Percentiles rank a stretch among this genome's conserved stretches.
phyloP scores from a whole-genome alignment of 176 grass and related monocot genomes.

The Phoenix roebelenii region DNA sequence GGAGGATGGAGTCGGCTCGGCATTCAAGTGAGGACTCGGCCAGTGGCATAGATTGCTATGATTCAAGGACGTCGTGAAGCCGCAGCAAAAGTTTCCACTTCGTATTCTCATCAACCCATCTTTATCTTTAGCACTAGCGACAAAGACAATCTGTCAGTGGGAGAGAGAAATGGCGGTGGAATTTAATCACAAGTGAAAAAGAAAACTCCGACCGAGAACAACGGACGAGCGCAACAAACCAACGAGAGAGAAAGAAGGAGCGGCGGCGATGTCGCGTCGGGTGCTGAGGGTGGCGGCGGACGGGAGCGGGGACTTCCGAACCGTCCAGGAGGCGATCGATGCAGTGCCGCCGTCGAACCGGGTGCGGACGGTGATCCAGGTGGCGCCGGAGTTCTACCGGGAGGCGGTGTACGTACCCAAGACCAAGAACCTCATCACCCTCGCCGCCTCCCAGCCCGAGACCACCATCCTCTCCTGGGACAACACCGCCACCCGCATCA shows the following conservation, averaged over 20 bases:
- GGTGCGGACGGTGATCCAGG: slow-evolving; percentile 55
- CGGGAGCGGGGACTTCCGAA: slow-evolving; percentile 31
- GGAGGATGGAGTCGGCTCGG: no score
- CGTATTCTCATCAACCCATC: no score
- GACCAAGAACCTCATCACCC: slow-evolving; percentile 83
- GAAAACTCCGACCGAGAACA: no score
- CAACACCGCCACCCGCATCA: slow-evolving; percentile 69
- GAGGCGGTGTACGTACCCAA: slow-evolving; percentile 85
- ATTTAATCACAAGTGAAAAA: no score
- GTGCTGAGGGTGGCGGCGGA: slow-evolving; percentile 52
- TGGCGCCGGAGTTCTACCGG: slow-evolving; percentile 58
- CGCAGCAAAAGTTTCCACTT: no score
- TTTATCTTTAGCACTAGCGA: no score
- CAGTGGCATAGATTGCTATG: no score
- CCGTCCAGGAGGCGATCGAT: slow-evolving; percentile 79
- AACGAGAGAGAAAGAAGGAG: background rate
- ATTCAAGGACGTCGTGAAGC: no score
- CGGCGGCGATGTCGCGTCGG: slow-evolving; percentile 8
- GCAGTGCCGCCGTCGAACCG: slow-evolving; percentile 79
- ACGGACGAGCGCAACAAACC: no score
- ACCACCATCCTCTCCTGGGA: slow-evolving; percentile 75
- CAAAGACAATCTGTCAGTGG: no score
- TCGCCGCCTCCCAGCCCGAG: slow-evolving; percentile 53
- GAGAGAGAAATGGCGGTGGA: no score
- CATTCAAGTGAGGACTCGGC: no score